Conservation (phyloP, 164 flowering plant species). For the Magnolia officinalis region DNA sequence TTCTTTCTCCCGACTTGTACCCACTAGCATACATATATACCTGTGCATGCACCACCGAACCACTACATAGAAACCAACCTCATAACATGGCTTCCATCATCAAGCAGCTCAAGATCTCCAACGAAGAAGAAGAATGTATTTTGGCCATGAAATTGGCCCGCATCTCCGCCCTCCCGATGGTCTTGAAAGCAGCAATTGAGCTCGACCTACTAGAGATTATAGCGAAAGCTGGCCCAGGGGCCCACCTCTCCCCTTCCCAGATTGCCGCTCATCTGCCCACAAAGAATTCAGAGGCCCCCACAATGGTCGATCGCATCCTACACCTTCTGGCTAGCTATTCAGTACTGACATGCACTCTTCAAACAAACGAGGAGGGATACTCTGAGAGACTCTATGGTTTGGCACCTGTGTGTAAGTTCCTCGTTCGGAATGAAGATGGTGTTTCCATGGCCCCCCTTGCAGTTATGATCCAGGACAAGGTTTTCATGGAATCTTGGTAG, state of each 20-base stretch:
- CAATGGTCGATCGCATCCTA: slow-evolving; percentile 72
- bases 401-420: slow-evolving; percentile 61
- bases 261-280: slow-evolving; percentile 61
- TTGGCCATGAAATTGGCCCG: slow-evolving; percentile 23
- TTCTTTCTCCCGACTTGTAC: too few species aligned
- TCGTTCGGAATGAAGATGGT: slow-evolving; percentile 68
- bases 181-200: slow-evolving; percentile 61
- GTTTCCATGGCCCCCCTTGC: slow-evolving; percentile 55
- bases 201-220: slow-evolving; percentile 74
- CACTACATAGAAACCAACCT: too few species aligned
- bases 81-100: too few species aligned
- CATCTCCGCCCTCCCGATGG: slow-evolving; percentile 69
- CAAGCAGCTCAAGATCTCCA: too few species aligned
- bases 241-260: slow-evolving; percentile 45
- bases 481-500: slow-evolving; percentile 95
- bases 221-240: slow-evolving; percentile 50
- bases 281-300: slow-evolving; percentile 54
- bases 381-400: slow-evolving; percentile 68
- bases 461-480: slow-evolving; percentile 85
- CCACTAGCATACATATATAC: too few species aligned
- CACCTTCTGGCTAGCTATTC: slow-evolving; percentile 66
- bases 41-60: too few species aligned
- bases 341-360: slow-evolving; percentile 42
- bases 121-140: too few species aligned
- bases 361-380: slow-evolving; percentile 34